Evolutionary conservation across 352 stramenopile species (phyloP), one percentile per base, ranked within the genome.

Genomic region (Globisporangium lucens): DNA sequence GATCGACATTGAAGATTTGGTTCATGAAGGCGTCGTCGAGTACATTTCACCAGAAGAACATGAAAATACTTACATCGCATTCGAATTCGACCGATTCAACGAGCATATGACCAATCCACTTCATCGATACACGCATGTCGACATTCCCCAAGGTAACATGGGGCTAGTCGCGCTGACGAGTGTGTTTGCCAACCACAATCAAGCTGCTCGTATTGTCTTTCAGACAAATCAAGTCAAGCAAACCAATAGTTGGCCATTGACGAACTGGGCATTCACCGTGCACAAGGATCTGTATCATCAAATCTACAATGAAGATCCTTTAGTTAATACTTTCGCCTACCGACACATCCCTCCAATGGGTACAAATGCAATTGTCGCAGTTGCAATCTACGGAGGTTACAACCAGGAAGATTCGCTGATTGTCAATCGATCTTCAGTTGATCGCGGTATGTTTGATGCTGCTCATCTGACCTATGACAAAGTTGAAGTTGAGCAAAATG

Each of bases 41-140:
- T 70, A 70, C 30, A 65, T 70, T 38, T 65, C 56, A 20, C 65
- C 65, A 27, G 65, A 70, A 65, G 65, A 70, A 57, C 65, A 70
- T 55, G 65, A 70, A 43, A 70, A 70, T 35, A 52, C 47, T 9
- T 70, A 61, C 33, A 70, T 70, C 35, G 57, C 57, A 29, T 66
- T 66, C 57, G 59, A 66, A 24, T 66, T 58, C 24, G 59, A 70
- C 35, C 41, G 51, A 20, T 66, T 70, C 38, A 51, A 59, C 20
- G 24, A 66, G 27, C 65, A 70, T 41, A 7, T 52, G 29, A 65
- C 56, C 57, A 22, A 70, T 22, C 57, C 53, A 12, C 35, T 66
- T n/a, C 49, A 60, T 41, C 8, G 53, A 24, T 66, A 59, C 35
- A 66, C 61, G 30, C 61, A 66, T 3, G 49, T 66, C 15, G 61